Conservation (phyloP, 1,284 basidiomycete species). For the Irpex sp. region DNA sequence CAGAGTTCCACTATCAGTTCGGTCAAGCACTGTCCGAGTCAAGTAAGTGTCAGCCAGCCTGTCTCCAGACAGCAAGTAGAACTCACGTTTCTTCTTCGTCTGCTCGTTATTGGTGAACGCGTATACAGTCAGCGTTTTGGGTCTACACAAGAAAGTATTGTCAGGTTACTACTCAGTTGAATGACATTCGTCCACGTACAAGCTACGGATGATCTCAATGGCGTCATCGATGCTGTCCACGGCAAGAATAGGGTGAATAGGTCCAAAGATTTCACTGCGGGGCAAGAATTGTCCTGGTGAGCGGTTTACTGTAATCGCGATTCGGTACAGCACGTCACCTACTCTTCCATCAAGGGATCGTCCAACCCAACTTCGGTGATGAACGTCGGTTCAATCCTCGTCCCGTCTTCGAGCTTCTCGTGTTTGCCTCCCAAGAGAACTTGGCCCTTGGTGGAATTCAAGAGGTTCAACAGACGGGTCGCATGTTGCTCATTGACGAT, state of each 20-base stretch:
- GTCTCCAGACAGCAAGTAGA: background rate
- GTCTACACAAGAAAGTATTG: conserved; percentile 20
- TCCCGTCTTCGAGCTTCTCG: conserved; percentile 26
- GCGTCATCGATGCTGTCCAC: conserved; percentile 50
- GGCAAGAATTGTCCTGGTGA: background rate
- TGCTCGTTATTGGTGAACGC: conserved; percentile 38
- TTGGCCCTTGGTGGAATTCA: conserved; percentile 49
- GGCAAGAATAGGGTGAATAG: conserved; percentile 58
- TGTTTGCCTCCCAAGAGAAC: conserved; percentile 48
- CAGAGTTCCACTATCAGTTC: conserved; percentile 45
- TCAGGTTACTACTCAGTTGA: background rate
- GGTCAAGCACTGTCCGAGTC: conserved; percentile 34
- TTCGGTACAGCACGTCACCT: conserved; percentile 5
- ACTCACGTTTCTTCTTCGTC: conserved; percentile 34
- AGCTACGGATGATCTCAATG: conserved; percentile 41
- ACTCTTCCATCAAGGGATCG: conserved; percentile 54
- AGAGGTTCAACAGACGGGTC: conserved; percentile 41
- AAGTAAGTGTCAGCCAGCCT: conserved; percentile 12
- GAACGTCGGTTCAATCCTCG: conserved; percentile 42
- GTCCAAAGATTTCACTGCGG: conserved; percentile 62
- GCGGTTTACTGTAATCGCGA: background rate
- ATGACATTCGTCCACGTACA: conserved; percentile 25
- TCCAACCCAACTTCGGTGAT: conserved; percentile 39
- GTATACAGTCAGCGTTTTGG: conserved; percentile 45
- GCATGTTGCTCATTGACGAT: conserved; percentile 47